Evolutionary conservation across 495 filamentous ascomycete genomes (phyloP).

Genomic region (Tuber melanosporum): DNA sequence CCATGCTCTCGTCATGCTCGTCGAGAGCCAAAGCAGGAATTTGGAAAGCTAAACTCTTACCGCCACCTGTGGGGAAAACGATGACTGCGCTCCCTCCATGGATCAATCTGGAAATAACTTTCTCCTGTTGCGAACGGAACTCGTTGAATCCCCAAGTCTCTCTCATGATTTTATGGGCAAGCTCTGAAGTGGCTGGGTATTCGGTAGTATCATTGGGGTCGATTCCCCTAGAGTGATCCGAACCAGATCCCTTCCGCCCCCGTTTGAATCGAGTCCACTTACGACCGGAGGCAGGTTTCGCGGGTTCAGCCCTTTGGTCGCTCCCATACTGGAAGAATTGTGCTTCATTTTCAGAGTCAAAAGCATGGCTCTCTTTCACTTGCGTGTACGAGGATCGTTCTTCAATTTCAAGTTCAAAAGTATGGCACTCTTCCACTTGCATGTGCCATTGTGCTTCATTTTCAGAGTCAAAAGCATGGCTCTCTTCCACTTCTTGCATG

Average conservation of each 20-base stretch:
- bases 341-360: background rate
- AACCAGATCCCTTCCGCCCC: background rate
- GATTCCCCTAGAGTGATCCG: background rate
- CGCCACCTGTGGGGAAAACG: slow-evolving; percentile 57
- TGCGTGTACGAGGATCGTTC: background rate
- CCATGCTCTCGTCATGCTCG: slow-evolving; percentile 44
- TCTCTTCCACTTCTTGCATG: no score
- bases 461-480: background rate
- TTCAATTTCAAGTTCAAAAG: background rate
- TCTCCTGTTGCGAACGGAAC: slow-evolving; percentile 53
- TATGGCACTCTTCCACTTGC: background rate
- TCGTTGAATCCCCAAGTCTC: slow-evolving; percentile 47
- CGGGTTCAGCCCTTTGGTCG: background rate
- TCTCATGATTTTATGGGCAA: slow-evolving; percentile 43
- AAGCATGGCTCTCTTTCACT: background rate
- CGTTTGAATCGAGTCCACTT: background rate
- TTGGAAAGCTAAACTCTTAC: slow-evolving; percentile 56
- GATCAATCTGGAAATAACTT: slow-evolving; percentile 49
- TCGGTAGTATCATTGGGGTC: background rate
- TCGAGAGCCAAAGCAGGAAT: slow-evolving; percentile 52
- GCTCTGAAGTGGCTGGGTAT: slow-evolving; percentile 17
- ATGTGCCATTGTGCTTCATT: background rate
- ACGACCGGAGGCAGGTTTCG: background rate
- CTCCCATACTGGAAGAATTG: background rate
- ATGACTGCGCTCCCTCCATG: slow-evolving; percentile 49